These are phyloP conservation scores for Veloboletus limbatus DNA, from an alignment of 1,284 basidiomycete genomes.

Conservation along the genomic window DNA sequence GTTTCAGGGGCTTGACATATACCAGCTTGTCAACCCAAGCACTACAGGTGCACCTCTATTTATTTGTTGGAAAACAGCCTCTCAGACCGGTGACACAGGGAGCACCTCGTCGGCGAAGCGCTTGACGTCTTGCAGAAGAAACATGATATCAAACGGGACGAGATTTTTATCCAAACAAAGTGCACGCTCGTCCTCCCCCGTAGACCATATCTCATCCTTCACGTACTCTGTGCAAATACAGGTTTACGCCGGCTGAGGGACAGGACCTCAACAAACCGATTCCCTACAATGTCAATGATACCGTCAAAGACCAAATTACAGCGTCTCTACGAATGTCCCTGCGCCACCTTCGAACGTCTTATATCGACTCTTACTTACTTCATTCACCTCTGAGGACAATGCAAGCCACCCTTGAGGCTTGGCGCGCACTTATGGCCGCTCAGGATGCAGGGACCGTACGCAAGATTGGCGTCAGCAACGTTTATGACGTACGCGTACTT, in stretches of 20 bases:
- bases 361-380: conserved; percentile 73
- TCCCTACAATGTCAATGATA: conserved; percentile 61
- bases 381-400: conserved; percentile 69
- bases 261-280: conserved; percentile 68
- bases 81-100: conserved; percentile 45
- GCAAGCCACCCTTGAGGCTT: conserved; percentile 63
- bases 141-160: conserved; percentile 56
- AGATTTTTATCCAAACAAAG: conserved; percentile 78
- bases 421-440: conserved; percentile 55
- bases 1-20: conserved; percentile 15
- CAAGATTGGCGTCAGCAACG: conserved; percentile 73
- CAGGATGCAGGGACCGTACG: conserved; percentile 62
- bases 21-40: conserved; percentile 74
- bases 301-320: conserved; percentile 59
- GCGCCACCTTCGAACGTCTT: conserved; percentile 62
- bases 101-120: conserved; percentile 76
- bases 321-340: conserved; percentile 66
- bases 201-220: conserved; percentile 1
- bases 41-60: conserved; percentile 59
- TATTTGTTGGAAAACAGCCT: background rate
- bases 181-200: conserved; percentile 30
- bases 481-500: conserved; percentile 62
- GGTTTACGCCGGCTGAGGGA: conserved; percentile 69
- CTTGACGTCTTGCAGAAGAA: conserved; percentile 50
- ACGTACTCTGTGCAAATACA: conserved; percentile 27